phyloP scores from a whole-genome alignment of 2,329 filamentous ascomycete species.

The Emydomyces testavorans region DNA sequence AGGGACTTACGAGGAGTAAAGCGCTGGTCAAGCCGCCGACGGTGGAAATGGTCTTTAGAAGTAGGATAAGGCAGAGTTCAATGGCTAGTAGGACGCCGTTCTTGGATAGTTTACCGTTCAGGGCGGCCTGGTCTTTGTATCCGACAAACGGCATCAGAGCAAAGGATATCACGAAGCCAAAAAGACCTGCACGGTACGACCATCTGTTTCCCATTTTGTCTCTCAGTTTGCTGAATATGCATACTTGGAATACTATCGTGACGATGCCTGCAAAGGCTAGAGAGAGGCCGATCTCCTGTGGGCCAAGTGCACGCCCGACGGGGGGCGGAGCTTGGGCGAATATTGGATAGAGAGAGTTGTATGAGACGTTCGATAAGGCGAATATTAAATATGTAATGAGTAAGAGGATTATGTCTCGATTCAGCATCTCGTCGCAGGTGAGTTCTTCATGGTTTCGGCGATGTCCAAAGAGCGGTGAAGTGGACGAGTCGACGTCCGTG shows the following conservation, averaged over 20 bases:
- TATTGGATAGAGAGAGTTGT: slow-evolving; percentile 89
- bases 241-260: slow-evolving; percentile 83
- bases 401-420: slow-evolving; percentile 68
- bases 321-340: slow-evolving; percentile 69
- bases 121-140: slow-evolving; percentile 52
- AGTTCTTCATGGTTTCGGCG: slow-evolving; percentile 32
- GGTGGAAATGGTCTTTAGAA: slow-evolving; percentile 80
- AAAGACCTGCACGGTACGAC: slow-evolving; percentile 66
- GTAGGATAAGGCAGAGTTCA: slow-evolving; percentile 67
- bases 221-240: slow-evolving; percentile 68
- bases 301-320: slow-evolving; percentile 61
- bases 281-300: slow-evolving; percentile 72
- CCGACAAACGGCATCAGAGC: slow-evolving; percentile 81
- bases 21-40: slow-evolving; percentile 85
- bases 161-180: slow-evolving; percentile 73
- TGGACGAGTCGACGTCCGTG: not conserved
- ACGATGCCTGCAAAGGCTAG: slow-evolving; percentile 72
- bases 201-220: slow-evolving; percentile 71
- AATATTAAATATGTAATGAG: slow-evolving; percentile 84
- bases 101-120: slow-evolving; percentile 45
- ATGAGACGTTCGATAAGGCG: slow-evolving; percentile 85
- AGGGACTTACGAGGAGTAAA: slow-evolving; percentile 59
- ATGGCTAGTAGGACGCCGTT: slow-evolving; percentile 62
- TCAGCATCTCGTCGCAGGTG: slow-evolving; percentile 52
- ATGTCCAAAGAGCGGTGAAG: slow-evolving; percentile 24